Conservation (phyloP, 257 asterid species). For the Linderniella brevidens region DNA sequence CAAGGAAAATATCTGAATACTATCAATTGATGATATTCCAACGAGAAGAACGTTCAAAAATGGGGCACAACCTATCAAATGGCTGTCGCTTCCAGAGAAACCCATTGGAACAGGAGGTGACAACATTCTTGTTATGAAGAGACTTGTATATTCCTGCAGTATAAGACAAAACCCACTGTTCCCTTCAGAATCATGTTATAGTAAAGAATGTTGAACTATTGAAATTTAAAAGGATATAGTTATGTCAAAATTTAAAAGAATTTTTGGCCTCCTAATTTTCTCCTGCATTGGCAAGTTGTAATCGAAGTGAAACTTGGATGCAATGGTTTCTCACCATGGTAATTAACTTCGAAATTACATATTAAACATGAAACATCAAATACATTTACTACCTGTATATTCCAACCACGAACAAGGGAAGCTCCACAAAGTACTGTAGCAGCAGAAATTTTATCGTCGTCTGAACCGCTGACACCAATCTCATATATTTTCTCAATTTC, state of each 20-base stretch:
- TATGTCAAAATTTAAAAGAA: too few relatives aligned
- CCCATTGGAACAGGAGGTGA: slow-evolving; percentile 65
- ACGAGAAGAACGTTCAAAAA: slow-evolving; percentile 71
- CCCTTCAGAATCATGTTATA: too few relatives aligned
- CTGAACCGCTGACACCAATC: slow-evolving; percentile 72
- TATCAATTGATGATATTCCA: slow-evolving; percentile 67
- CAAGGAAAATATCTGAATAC: slow-evolving; percentile 70
- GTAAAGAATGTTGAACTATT: too few relatives aligned
- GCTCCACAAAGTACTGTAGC: slow-evolving; percentile 89
- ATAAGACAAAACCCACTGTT: slow-evolving; percentile 10
- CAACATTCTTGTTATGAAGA: slow-evolving; percentile 66
- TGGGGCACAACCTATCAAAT: slow-evolving; percentile 73
- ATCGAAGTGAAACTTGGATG: too few relatives aligned
- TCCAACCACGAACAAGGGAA: slow-evolving; percentile 95
- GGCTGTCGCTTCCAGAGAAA: slow-evolving; percentile 65
- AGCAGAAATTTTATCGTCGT: slow-evolving; percentile 91
- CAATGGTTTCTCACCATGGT: too few relatives aligned
- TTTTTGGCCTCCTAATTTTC: too few relatives aligned
- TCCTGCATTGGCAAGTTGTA: too few relatives aligned
- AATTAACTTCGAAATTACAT: too few relatives aligned
- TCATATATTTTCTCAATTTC: slow-evolving; percentile 91
- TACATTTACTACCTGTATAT: slow-evolving; percentile 54
- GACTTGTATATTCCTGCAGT: slow-evolving; percentile 71
- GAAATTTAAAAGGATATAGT: too few relatives aligned
- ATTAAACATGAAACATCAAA: neutral